Percentiles rank a stretch among this genome's conserved stretches.
phyloP scores from a whole-genome alignment of 78 protist species.

The Dictyostelium intermedium region DNA sequence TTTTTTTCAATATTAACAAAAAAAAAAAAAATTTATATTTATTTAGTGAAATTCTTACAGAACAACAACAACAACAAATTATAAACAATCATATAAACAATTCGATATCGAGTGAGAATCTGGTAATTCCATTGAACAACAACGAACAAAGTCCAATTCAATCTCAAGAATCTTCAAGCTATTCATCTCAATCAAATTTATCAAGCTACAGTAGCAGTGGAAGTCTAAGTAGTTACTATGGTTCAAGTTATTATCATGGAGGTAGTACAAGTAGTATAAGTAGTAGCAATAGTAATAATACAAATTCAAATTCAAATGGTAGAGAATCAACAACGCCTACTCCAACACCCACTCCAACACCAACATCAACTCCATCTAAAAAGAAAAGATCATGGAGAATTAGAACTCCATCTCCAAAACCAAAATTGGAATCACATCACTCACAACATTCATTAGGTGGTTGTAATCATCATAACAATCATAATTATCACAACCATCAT shows the following conservation, averaged over 20 bases:
- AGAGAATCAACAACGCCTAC: neutral
- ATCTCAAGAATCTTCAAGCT: neutral
- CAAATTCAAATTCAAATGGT: neutral
- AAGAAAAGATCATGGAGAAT: slow-evolving; percentile 25
- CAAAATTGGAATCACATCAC: neutral
- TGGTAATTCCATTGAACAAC: neutral
- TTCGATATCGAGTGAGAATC: neutral
- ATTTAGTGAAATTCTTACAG: neutral
- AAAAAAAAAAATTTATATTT: neutral
- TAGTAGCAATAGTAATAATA: neutral
- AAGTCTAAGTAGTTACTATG: neutral
- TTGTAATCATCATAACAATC: neutral
- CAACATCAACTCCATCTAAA: neutral
- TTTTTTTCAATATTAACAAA: no score
- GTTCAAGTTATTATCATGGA: neutral
- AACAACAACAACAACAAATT: neutral
- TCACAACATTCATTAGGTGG: neutral
- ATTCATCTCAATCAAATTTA: neutral
- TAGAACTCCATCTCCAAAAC: slow-evolving; percentile 29
- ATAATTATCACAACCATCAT: neutral
- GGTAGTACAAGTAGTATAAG: neutral
- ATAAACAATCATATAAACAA: neutral
- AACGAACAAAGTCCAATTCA: neutral
- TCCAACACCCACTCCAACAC: neutral
- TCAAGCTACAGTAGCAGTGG: neutral